Conservation (phyloP, 208 protist genomes). For the Trypanosomatidae sp. region DNA sequence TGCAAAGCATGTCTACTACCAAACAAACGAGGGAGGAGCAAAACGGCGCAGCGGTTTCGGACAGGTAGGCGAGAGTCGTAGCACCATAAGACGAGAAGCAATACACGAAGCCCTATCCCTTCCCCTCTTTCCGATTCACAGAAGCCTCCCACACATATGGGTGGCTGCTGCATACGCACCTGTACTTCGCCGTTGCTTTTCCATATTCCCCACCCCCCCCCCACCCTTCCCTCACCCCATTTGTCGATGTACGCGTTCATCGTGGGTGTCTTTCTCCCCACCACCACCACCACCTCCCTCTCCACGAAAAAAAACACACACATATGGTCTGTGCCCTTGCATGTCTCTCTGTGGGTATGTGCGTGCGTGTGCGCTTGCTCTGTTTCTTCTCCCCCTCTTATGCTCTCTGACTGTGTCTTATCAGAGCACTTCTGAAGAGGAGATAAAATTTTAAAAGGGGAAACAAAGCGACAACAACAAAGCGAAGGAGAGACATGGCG, state of each 20-base stretch:
- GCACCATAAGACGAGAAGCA: neutral
- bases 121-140: neutral
- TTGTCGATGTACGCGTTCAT: neutral
- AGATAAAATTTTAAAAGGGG: too few relatives aligned
- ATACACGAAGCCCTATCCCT: neutral
- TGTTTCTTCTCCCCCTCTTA: neutral
- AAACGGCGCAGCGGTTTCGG: neutral
- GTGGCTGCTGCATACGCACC: too few relatives aligned
- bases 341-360: neutral
- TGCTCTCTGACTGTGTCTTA: neutral
- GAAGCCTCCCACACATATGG: too few relatives aligned
- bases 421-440: too few relatives aligned
- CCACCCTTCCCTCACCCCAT: neutral
- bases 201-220: neutral
- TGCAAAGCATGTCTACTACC: neutral
- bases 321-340: too few relatives aligned
- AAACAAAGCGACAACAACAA: neutral
- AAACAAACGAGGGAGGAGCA: neutral
- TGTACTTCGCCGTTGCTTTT: too few relatives aligned
- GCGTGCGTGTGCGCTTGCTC: neutral
- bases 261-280: neutral
- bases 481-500: neutral
- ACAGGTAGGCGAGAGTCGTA: neutral
- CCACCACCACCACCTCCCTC: too few relatives aligned
- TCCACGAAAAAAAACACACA: too few relatives aligned